Base-by-base conservation (phyloP, 495 filamentous ascomycete species). In the Cladorrhinum samala region DNA sequence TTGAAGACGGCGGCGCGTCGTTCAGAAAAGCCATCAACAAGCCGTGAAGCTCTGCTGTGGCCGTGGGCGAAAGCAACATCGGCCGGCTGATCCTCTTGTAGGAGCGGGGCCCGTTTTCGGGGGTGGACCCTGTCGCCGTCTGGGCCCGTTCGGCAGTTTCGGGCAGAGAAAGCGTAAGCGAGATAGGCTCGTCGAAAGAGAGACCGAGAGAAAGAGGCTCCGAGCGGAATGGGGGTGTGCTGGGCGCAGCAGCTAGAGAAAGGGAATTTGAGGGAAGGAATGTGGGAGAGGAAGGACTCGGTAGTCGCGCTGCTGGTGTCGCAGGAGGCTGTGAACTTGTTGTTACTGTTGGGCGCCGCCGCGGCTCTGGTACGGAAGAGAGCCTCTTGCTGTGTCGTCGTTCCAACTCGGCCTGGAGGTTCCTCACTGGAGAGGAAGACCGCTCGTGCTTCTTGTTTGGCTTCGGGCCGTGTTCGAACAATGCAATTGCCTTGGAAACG, bases 41-140 rank as follows among this genome's bases (percentile, higher is more conserved):
- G 37, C 61, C 54, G 41, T 60, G 60, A 17, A 71, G 60, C 37
- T 71, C 68, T 14, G 63, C 61, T 0, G 65, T 67, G 3, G 65
- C 67, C 0, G 67, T 59, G 2, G 67, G 63, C 1, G 64, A 66
- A 14, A 68, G 59, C 36, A 68, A 58, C 27, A 56, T 46, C 4
- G 68, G 68, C 9, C 67, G 65, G 53, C 58, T 67, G 60, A 71
- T 65, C 2, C 68, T 43, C 56, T 68, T 70, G 49, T 71, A 71
- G 0, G 63, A 65, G 17, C 63, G 63, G 2, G 57, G 40, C 5
- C 55, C 46, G 14, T 46, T 53, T 17, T 44, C 36, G n/a, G 46
- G 39, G 2, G 41, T 14, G 13, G 56, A 46, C 1, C 39, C 52
- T 8, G 47, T 42, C 2, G 63, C 53, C 27, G 61, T 56, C 47